Percentiles rank a stretch among this genome's conserved stretches.
phyloP scores from a whole-genome alignment of 2,329 filamentous ascomycete genomes.

The Canariomyces notabilis region DNA sequence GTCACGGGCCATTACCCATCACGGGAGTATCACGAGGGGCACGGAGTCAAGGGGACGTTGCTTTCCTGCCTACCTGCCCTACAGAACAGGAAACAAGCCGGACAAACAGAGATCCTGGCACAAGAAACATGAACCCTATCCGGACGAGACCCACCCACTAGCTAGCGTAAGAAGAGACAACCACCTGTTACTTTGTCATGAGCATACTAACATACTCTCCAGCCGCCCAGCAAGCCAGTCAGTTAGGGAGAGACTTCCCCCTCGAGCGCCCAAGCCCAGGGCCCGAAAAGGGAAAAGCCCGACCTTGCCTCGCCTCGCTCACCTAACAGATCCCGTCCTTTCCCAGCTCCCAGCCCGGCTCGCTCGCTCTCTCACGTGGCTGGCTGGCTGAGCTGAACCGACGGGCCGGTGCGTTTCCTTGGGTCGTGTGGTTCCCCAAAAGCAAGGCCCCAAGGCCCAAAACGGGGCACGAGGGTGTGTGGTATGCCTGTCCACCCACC shows the following conservation, averaged over 20 bases:
- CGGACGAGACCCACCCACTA: background rate
- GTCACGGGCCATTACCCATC: background rate
- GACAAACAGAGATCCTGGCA: background rate
- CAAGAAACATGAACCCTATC: background rate
- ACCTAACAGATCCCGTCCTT: background rate
- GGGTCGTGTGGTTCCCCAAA: slow-evolving; percentile 5
- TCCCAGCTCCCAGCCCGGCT: background rate
- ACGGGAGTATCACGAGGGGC: background rate
- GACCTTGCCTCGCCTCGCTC: background rate
- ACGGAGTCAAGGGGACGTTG: background rate
- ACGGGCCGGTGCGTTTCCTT: background rate
- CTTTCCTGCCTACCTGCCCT: background rate
- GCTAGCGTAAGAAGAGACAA: too few relatives aligned
- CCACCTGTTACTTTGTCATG: too few relatives aligned
- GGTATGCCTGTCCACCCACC: background rate
- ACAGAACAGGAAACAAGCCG: background rate
- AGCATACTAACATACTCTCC: background rate
- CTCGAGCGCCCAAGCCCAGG: background rate
- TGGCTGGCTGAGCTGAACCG: background rate
- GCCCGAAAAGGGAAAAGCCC: slow-evolving; percentile 1
- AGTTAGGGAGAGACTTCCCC: background rate
- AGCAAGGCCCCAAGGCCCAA: background rate
- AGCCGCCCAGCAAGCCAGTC: background rate
- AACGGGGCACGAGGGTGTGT: background rate
- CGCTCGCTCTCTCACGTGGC: slow-evolving; percentile 4